phyloP scores from a whole-genome alignment of 192 early-diverging fungal species.

The Coemansia sp. region DNA sequence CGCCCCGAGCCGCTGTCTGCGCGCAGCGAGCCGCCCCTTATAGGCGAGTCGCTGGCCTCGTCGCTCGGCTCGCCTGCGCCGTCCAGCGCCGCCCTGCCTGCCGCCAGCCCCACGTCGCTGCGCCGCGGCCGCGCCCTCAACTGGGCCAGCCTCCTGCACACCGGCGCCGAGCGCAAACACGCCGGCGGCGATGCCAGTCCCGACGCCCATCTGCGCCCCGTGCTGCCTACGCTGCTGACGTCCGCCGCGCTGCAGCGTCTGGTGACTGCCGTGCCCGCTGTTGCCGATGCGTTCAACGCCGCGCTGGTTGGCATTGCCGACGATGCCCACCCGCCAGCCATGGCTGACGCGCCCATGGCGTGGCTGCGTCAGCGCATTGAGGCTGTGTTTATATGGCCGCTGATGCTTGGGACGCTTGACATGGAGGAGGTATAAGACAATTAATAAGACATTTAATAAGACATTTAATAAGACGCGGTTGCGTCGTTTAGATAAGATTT shows the following conservation, averaged over 20 bases:
- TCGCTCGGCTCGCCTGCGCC: background rate
- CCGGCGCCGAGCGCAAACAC: constrained; percentile 27
- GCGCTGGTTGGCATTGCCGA: constrained; percentile 42
- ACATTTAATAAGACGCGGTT: too few relatives aligned
- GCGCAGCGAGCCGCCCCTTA: too few relatives aligned
- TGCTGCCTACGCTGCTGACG: constrained; percentile 37
- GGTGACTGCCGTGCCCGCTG: constrained; percentile 35
- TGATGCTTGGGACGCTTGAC: constrained; percentile 48
- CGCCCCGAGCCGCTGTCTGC: too few relatives aligned
- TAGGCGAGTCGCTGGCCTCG: background rate
- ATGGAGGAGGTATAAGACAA: background rate
- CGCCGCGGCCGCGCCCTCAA: constrained; percentile 51
- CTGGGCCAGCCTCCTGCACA: constrained; percentile 42
- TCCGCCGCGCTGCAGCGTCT: constrained; percentile 34
- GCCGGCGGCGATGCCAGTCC: background rate
- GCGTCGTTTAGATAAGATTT: too few relatives aligned
- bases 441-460: too few relatives aligned
- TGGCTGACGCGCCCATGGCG: constrained; percentile 28
- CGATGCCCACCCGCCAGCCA: constrained; percentile 18
- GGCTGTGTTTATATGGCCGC: constrained; percentile 47
- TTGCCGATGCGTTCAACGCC: constrained; percentile 44
- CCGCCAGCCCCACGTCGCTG: constrained; percentile 10
- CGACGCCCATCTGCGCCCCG: constrained; percentile 34
- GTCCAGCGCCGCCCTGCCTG: background rate
- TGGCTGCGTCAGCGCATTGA: constrained; percentile 50